Percentiles rank a stretch among this genome's conserved stretches.
phyloP scores from a whole-genome alignment of 2,329 filamentous ascomycete genomes.

The Sporothrix pallida region DNA sequence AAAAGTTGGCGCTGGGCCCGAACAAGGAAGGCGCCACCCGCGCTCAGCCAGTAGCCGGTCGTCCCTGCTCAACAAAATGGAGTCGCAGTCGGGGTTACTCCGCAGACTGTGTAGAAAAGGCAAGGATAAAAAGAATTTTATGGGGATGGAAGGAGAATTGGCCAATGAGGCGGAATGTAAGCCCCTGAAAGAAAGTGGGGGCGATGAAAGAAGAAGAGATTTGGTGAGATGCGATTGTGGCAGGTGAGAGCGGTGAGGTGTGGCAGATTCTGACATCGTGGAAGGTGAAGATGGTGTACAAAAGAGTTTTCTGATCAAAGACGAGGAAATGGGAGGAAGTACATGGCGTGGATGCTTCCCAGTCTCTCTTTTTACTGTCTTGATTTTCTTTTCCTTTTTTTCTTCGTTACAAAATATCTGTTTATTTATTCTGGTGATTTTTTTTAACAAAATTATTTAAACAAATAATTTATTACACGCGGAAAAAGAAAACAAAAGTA shows the following conservation, averaged over 20 bases:
- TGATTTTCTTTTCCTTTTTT: too few species aligned
- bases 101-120: slow-evolving; percentile 14
- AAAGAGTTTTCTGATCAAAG: not conserved
- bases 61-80: slow-evolving; percentile 5
- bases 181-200: slow-evolving; percentile 36
- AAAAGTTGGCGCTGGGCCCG: not conserved
- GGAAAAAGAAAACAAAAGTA: too few species aligned
- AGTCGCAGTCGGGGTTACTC: slow-evolving; percentile 23
- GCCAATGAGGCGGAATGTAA: slow-evolving; percentile 31
- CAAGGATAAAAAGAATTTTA: not conserved
- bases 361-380: too few species aligned
- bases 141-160: slow-evolving; percentile 26
- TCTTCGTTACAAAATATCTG: too few species aligned
- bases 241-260: not conserved
- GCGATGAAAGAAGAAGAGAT: slow-evolving; percentile 5
- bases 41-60: slow-evolving; percentile 4
- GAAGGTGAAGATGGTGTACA: not conserved
- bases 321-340: not conserved
- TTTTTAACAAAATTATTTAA: too few species aligned
- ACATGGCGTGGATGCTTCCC: too few species aligned
- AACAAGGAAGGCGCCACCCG: slow-evolving; percentile 17
- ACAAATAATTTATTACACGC: too few species aligned
- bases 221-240: not conserved
- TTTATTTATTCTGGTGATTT: too few species aligned
- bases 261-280: not conserved